Base-by-base conservation (phyloP, 2,329 filamentous ascomycete species). In the Sodiomyces alkalinus region DNA sequence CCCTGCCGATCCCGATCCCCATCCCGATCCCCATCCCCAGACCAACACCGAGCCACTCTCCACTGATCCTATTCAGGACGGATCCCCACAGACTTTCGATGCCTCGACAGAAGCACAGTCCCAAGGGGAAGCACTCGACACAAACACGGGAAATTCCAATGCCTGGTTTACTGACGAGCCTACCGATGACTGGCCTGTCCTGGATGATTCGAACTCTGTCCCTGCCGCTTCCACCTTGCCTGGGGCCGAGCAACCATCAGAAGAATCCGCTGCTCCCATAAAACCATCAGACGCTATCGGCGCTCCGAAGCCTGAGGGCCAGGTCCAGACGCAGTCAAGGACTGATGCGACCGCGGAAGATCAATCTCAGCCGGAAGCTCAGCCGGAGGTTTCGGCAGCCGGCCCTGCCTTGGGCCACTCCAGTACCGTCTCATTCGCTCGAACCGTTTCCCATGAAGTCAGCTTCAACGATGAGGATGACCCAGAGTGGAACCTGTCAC, bases 361-460 rank as follows among this genome's bases (percentile, higher is more conserved):
- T 25, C 23, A 10, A 13, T n/a, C 9, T 11, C 23, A 13, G 14
- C 22, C 19, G 7, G 25, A 28, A 8, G 32, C 34, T 17, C 12
- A 23, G 10, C 5, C 33, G 15, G 34, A 31, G 17, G 17, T 16
- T 4, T 11, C 22, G 17, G 11, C 34, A 7, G 15, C 34, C 15
- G 36, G 28, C 16, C 31, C 31, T 12, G 25, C 16, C 5, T 14
- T 35, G 14, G 36, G 36, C 37, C 71, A 75, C 43, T 47, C 61
- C 7, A 76, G 69, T 46, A 70, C 62, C 26, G 60, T 65, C 44
- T 77, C 73, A 0, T 77, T 77, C 48, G 60, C 70, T 8, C 63
- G 72, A 19, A 77, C 73, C 2, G 69, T 74, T 9, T 66, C 71
- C 8, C 64, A 74, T 32, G 69, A 74, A 29, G 53, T 74, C 15